A percentile compares a stretch with the other conserved stretches of the same genome.
These are phyloP conservation scores for Cetradonia linearis DNA, from an alignment of 495 filamentous ascomycete genomes.

Conservation along the genomic window DNA sequence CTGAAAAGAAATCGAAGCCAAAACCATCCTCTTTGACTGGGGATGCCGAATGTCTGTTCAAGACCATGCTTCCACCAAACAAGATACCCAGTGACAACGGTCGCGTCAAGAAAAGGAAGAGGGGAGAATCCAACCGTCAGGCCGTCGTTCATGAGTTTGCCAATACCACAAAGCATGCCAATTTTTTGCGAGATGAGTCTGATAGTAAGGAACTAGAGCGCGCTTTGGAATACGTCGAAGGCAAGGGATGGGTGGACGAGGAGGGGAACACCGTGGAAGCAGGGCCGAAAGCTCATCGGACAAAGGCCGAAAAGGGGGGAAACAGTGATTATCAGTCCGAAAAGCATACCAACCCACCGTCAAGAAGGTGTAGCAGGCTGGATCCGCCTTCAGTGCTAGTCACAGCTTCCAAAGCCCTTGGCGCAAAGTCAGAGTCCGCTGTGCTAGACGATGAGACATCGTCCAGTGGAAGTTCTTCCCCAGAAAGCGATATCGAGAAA, in stretches of 20 bases:
- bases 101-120: slow-evolving; percentile 41
- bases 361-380: slow-evolving; percentile 13
- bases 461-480: slow-evolving; percentile 20
- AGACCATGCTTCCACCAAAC: slow-evolving; percentile 62
- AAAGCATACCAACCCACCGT: background rate
- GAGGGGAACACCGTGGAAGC: slow-evolving; percentile 65
- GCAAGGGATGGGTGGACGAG: slow-evolving; percentile 80
- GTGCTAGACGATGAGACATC: slow-evolving; percentile 19
- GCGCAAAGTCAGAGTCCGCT: slow-evolving; percentile 6
- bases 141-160: slow-evolving; percentile 71
- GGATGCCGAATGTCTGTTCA: slow-evolving; percentile 69
- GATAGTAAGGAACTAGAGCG: slow-evolving; percentile 33
- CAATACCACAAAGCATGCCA: slow-evolving; percentile 65
- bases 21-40: slow-evolving; percentile 64
- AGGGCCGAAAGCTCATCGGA: slow-evolving; percentile 23
- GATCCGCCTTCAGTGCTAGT: slow-evolving; percentile 6
- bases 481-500: slow-evolving; percentile 13
- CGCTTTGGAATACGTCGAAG: slow-evolving; percentile 53
- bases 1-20: slow-evolving; percentile 46
- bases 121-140: slow-evolving; percentile 40
- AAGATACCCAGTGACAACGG: slow-evolving; percentile 32
- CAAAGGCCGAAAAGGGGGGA: slow-evolving; percentile 17
- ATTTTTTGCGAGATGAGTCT: slow-evolving; percentile 51
- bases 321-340: slow-evolving; percentile 1
- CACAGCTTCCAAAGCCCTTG: background rate